Evolutionary conservation across 192 early-diverging fungal species (phyloP).

Genomic region (Podila verticillata): DNA sequence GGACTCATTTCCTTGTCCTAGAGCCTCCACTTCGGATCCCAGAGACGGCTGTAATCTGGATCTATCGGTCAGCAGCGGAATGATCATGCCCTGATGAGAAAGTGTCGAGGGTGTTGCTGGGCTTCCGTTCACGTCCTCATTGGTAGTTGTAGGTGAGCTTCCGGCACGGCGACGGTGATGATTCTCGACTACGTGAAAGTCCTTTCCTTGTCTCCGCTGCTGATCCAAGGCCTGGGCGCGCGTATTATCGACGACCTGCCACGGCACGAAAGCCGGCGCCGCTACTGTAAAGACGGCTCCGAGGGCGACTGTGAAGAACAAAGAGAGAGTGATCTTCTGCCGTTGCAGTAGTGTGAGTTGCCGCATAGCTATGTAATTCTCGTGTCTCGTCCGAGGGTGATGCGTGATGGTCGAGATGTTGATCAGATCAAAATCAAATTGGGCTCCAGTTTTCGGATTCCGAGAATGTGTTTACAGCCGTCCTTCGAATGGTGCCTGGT

Average conservation of each 20-base stretch:
- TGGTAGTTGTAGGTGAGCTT: background rate
- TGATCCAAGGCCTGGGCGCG: conserved; percentile 48
- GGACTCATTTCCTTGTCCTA: background rate
- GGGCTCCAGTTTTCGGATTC: background rate
- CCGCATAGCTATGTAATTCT: conserved; percentile 21
- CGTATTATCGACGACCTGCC: conserved; percentile 62
- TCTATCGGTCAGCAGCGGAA: conserved; percentile 37
- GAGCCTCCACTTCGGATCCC: background rate
- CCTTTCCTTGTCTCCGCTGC: conserved; percentile 43
- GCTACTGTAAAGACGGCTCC: conserved; percentile 64
- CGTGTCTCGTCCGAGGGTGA: background rate
- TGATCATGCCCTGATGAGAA: conserved; percentile 33
- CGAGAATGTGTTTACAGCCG: background rate
- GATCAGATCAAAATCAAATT: conserved; percentile 3
- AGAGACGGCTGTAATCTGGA: background rate
- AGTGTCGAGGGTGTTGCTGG: background rate
- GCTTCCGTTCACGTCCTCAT: background rate
- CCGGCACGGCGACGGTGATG: background rate
- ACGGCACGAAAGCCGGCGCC: conserved; percentile 60
- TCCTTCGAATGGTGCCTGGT: background rate
- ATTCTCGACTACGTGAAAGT: conserved; percentile 39
- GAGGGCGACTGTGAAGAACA: conserved; percentile 61
- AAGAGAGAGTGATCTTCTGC: conserved; percentile 58
- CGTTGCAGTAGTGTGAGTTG: conserved; percentile 58
- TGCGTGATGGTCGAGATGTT: background rate